These are phyloP conservation scores for Clarireedia paspali DNA, from an alignment of 2,329 filamentous ascomycete species.

Conservation along the genomic window DNA sequence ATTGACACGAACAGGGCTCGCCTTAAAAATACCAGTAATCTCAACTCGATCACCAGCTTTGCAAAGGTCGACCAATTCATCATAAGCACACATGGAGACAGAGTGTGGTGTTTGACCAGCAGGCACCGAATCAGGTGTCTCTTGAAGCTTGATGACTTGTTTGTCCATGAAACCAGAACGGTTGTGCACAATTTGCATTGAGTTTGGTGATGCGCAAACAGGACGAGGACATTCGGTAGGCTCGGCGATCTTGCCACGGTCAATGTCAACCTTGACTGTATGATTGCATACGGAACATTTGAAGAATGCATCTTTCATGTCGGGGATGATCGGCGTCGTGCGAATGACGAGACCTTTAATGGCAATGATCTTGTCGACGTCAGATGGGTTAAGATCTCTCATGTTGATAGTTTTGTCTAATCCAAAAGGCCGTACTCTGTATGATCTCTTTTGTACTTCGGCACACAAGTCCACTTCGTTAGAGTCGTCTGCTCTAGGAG, in stretches of 20 bases:
- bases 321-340: slow-evolving; percentile 90
- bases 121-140: slow-evolving; percentile 90
- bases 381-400: slow-evolving; percentile 86
- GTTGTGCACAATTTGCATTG: slow-evolving; percentile 98
- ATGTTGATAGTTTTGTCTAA: slow-evolving; percentile 83
- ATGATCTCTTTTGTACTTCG: slow-evolving; percentile 74
- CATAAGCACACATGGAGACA: slow-evolving; percentile 91
- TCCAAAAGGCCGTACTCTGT: slow-evolving; percentile 83
- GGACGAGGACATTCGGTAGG: slow-evolving; percentile 81
- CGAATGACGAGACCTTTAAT: slow-evolving; percentile 96
- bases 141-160: slow-evolving; percentile 97
- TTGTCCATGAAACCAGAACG: slow-evolving; percentile 92
- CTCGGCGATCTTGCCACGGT: slow-evolving; percentile 92
- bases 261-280: slow-evolving; percentile 82
- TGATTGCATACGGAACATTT: slow-evolving; percentile 90
- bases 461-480: slow-evolving; percentile 57
- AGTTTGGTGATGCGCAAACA: slow-evolving; percentile 78
- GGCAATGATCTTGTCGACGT: slow-evolving; percentile 93
- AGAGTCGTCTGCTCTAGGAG: slow-evolving; percentile 37
- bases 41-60: slow-evolving; percentile 95
- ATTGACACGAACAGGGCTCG: slow-evolving; percentile 88
- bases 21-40: slow-evolving; percentile 94
- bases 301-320: slow-evolving; percentile 99
- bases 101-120: slow-evolving; percentile 96
- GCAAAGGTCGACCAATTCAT: slow-evolving; percentile 94